Percentiles rank a stretch among this genome's conserved stretches.
Conservation (phyloP, 129 eudicot genomes). For the Centella asiatica region DNA sequence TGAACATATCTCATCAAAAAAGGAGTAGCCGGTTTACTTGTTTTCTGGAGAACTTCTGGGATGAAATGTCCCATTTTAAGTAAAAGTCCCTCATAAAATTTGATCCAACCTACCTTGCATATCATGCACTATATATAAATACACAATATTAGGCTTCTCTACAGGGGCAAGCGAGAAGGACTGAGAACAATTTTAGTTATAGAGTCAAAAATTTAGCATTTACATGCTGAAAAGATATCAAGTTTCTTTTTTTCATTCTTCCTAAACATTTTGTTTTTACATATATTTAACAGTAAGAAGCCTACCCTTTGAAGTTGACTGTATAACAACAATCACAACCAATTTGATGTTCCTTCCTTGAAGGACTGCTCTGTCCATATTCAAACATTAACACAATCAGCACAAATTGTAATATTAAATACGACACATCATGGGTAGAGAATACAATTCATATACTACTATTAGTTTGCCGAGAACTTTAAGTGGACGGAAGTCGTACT, state of each 20-base stretch:
- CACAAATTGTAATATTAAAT: not conserved
- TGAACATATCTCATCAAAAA: not conserved
- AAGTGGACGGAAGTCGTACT: slow-evolving; percentile 34
- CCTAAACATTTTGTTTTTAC: not conserved
- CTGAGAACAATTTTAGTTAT: too few species aligned
- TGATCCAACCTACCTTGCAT: too few species aligned
- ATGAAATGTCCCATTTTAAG: too few species aligned
- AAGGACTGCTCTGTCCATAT: slow-evolving; percentile 44
- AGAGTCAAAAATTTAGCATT: too few species aligned
- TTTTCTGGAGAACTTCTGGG: too few species aligned
- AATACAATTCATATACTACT: too few species aligned
- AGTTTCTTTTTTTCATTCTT: not conserved
- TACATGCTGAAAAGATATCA: not conserved
- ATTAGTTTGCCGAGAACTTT: not conserved
- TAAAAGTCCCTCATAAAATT: too few species aligned
- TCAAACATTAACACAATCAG: not conserved
- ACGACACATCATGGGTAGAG: too few species aligned
- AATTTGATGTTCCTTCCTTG: slow-evolving; percentile 70
- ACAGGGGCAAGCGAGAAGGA: too few species aligned
- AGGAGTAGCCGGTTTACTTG: too few species aligned
- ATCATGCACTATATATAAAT: too few species aligned
- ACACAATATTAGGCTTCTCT: too few species aligned
- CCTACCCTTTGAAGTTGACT: slow-evolving; percentile 49
- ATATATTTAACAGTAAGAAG: not conserved
- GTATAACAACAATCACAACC: slow-evolving; percentile 58